A percentile compares a stretch with the other conserved stretches of the same genome.
These are phyloP conservation scores for Heritiera littoralis DNA, from an alignment of 345 rosid genomes.

Conservation along the genomic window DNA sequence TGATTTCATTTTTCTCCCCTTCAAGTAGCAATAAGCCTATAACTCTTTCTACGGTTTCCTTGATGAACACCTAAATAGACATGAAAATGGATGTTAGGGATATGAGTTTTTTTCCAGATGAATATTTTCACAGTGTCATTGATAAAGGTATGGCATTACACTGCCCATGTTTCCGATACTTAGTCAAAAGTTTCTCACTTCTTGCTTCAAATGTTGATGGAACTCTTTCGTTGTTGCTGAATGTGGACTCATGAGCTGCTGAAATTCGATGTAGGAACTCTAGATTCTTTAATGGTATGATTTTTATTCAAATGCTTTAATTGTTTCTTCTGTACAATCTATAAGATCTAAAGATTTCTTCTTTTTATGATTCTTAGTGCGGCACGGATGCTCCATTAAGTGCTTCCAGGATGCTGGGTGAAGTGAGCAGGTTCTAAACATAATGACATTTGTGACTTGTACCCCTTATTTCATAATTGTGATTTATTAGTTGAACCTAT, in stretches of 20 bases:
- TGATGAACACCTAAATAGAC: slow-evolving; percentile 48
- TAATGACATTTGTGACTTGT: slow-evolving; percentile 5
- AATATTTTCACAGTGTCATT: slow-evolving; percentile 66
- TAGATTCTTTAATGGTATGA: slow-evolving; percentile 94
- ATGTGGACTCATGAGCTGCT: slow-evolving; percentile 24
- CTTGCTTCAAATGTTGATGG: slow-evolving; percentile 28
- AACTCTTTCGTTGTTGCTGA: slow-evolving; percentile 32
- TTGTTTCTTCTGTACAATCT: slow-evolving; percentile 15
- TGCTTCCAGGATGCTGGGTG: slow-evolving; percentile 82
- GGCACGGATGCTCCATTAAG: slow-evolving; percentile 77
- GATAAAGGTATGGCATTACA: slow-evolving; percentile 65
- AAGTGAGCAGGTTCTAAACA: slow-evolving; percentile 82
- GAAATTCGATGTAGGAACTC: slow-evolving; percentile 63
- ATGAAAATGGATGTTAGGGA: slow-evolving; percentile 92
- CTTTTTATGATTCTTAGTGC: slow-evolving; percentile 54
- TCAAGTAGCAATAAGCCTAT: background rate
- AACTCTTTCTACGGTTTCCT: slow-evolving; percentile 28
- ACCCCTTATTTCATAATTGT: slow-evolving; percentile 19
- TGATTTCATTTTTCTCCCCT: background rate
- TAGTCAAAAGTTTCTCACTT: slow-evolving; percentile 6
- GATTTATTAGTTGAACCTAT: background rate
- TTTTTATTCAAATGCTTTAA: slow-evolving; percentile 21
- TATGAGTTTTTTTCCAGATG: slow-evolving; percentile 78
- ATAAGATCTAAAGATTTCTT: slow-evolving; percentile 9
- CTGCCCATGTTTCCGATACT: slow-evolving; percentile 1